A percentile compares a stretch with the other conserved stretches of the same genome.
Conservation (phyloP, 148 eudicot species). For the Rheum nobile region DNA sequence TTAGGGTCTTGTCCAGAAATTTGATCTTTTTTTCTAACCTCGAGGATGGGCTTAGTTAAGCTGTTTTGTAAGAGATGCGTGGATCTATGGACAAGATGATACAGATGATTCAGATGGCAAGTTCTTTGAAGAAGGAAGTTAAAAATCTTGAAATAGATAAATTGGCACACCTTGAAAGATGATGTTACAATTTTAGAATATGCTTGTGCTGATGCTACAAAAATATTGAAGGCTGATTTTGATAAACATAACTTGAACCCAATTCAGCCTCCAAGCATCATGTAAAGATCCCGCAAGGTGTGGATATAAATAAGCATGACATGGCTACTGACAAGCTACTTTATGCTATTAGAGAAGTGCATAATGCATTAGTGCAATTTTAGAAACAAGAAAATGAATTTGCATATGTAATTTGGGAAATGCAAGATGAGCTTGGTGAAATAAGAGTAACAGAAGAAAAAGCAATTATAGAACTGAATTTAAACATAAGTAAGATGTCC, state of each 20-base stretch:
- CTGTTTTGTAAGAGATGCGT: conserved; percentile 41
- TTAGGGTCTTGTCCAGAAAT: conserved; percentile 31
- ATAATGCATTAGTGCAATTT: conserved; percentile 29
- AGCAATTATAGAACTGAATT: conserved; percentile 43
- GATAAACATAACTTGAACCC: conserved; percentile 17
- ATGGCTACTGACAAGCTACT: conserved; percentile 31
- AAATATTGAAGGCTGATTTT: conserved; percentile 28
- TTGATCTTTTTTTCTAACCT: conserved; percentile 37
- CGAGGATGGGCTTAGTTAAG: conserved; percentile 45
- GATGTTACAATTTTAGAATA: conserved; percentile 37
- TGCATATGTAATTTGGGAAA: conserved; percentile 22
- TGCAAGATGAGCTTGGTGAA: conserved; percentile 47
- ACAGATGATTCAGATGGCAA: conserved; percentile 21
- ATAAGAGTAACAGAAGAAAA: conserved; percentile 26
- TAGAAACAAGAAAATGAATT: conserved; percentile 23
- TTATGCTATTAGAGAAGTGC: conserved; percentile 36
- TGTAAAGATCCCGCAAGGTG: neutral
- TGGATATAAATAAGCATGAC: conserved; percentile 21
- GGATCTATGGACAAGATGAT: conserved; percentile 32
- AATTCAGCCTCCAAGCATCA: neutral
- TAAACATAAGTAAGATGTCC: conserved; percentile 26
- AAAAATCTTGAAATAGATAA: conserved; percentile 36
- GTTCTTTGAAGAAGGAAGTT: conserved; percentile 29
- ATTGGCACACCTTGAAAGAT: conserved; percentile 35
- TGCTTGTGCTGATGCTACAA: conserved; percentile 50